Conservation (phyloP, 768 basidiomycete species). For the Mrakia hoshinonis region DNA sequence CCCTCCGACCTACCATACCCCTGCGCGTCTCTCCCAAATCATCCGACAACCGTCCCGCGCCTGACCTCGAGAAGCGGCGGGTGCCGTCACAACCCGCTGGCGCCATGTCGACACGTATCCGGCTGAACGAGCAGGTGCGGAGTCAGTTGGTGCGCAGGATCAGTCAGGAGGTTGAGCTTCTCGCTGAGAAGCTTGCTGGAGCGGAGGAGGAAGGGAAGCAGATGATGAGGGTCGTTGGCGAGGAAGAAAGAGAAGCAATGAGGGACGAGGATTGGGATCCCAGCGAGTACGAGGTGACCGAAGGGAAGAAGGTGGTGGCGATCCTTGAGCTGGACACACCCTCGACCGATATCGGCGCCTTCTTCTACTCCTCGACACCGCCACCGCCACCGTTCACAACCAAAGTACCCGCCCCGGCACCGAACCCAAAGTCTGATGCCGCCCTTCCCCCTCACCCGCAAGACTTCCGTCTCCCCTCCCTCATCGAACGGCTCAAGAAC, state of each 20-base stretch:
- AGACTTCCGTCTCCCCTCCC: no score
- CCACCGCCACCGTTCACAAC: not conserved
- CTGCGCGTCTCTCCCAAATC: not conserved
- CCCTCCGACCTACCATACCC: not conserved
- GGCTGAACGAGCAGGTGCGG: not conserved
- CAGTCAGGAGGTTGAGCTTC: slow-evolving; percentile 4
- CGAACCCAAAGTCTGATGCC: no score
- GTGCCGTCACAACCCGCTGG: not conserved
- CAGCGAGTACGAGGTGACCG: not conserved
- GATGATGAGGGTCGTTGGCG: not conserved
- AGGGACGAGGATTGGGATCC: slow-evolving; percentile 11
- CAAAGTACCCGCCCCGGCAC: no score
- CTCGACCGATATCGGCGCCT: not conserved
- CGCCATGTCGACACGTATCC: not conserved
- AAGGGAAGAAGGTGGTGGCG: not conserved
- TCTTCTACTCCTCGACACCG: not conserved
- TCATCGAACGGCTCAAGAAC: no score
- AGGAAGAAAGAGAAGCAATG: slow-evolving; percentile 7
- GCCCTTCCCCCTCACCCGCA: no score
- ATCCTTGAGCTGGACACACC: not conserved
- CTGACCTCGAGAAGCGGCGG: not conserved
- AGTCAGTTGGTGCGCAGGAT: not conserved
- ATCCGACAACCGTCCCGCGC: not conserved
- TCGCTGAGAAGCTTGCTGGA: not conserved
- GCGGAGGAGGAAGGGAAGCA: not conserved